Conservation (phyloP, 2,329 filamentous ascomycete species). For the Cladophialophora chaetospira region DNA sequence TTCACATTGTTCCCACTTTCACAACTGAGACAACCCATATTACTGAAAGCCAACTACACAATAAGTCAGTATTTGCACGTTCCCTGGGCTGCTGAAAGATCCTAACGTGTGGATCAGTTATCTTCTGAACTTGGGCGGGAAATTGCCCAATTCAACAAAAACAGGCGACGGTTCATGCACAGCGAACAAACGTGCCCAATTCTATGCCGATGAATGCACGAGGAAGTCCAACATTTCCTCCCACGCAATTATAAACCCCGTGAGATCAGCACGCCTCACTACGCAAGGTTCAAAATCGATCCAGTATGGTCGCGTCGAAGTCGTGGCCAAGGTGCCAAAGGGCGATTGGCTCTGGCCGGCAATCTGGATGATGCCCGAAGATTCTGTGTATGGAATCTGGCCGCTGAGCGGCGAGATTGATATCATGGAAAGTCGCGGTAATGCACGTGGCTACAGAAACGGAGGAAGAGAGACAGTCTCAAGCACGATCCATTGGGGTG, state of each 20-base stretch:
- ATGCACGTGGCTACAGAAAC: slow-evolving; percentile 43
- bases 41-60: slow-evolving; percentile 27
- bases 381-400: slow-evolving; percentile 54
- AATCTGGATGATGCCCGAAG: slow-evolving; percentile 54
- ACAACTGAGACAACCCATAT: slow-evolving; percentile 42
- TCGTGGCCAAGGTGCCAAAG: slow-evolving; percentile 54
- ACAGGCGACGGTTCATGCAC: slow-evolving; percentile 22
- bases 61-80: slow-evolving; percentile 22
- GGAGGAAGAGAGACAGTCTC: slow-evolving; percentile 48
- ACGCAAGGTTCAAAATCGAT: slow-evolving; percentile 53
- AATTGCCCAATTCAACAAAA: no score
- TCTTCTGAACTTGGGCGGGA: slow-evolving; percentile 46
- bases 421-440: slow-evolving; percentile 55
- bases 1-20: slow-evolving; percentile 59
- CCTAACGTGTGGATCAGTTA: slow-evolving; percentile 27
- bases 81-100: slow-evolving; percentile 28
- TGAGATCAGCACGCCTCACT: slow-evolving; percentile 53
- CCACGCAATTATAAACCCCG: slow-evolving; percentile 50
- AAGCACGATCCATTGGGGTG: slow-evolving; percentile 54
- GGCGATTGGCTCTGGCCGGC: slow-evolving; percentile 61
- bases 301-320: slow-evolving; percentile 56
- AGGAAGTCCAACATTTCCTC: slow-evolving; percentile 46
- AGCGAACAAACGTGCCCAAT: slow-evolving; percentile 15
- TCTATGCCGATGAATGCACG: slow-evolving; percentile 30
- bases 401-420: slow-evolving; percentile 58